Base-by-base conservation (phyloP, 306 rosid genomes). In the Vigna hirtella region DNA sequence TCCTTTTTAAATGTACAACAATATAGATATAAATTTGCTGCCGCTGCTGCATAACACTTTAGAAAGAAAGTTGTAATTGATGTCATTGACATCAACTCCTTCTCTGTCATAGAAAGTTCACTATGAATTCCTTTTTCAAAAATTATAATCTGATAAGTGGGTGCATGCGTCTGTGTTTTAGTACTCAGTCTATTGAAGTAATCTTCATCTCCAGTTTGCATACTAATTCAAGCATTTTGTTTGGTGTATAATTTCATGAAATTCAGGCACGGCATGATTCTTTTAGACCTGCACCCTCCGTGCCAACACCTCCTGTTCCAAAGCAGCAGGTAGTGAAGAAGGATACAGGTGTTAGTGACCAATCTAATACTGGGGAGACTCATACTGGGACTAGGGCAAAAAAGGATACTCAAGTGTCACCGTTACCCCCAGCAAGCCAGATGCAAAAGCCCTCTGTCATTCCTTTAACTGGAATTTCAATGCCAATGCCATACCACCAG, bases 251-350 rank as follows among this genome's bases (percentile, higher is more conserved):
- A 47, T 82, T 75, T 73, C 61, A 61, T 36, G 36, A 43, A 55
- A 59, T 57, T 78, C 84, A 95, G 99, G 96, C 83, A 61, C 90
- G 83, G 20, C 90, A 89, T 70, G 90, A 91, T 56, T 86, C 93
- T 63, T 69, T 12, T 49, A 86, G 89, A 81, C 20, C 87, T 22
- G 85, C 22, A 20, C 89, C 94, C 49, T 71, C 93, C 10, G 26
- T 78, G 73, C 98, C 96, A 20, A 55, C 83, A 40, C 91, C 93
- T 45, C 64, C 89, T 50, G 86, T 76, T 73, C 97, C 93, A 22
- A 93, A 89, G 88, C 98, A 79, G 83, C 96, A 77, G 66, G 72
- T 87, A 77, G 89, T 68, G 3, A 84, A 82, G 79, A 95, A 88
- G 81, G 95, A 87, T 81, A 69, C 74, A 34, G 83, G 62, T 81